A percentile compares a stretch with the other conserved stretches of the same genome.
Conservation (phyloP, 768 basidiomycete genomes). For the Serendipita vermifera region DNA sequence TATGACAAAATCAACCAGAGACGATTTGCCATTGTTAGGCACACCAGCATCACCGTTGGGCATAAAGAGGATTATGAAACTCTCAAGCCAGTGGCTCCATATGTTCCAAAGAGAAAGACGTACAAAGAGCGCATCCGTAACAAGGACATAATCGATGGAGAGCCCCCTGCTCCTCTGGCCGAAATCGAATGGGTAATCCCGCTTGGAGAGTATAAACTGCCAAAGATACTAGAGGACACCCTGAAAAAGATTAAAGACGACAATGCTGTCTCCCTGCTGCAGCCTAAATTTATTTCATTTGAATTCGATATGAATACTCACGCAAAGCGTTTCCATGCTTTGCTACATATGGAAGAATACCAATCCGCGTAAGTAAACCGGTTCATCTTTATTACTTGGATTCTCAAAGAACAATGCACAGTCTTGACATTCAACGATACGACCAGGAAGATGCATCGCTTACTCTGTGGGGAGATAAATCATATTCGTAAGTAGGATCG, state of each 20-base stretch:
- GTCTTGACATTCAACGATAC: slow-evolving; percentile 22
- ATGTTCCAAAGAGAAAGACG: slow-evolving; percentile 25
- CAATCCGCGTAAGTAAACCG: slow-evolving; percentile 33
- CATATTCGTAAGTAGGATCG: slow-evolving; percentile 20
- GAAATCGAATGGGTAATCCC: slow-evolving; percentile 9
- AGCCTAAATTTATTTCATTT: slow-evolving; percentile 28
- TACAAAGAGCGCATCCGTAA: slow-evolving; percentile 13
- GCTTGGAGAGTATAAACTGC: slow-evolving; percentile 31
- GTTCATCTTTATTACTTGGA: neutral
- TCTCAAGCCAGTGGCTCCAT: slow-evolving; percentile 35
- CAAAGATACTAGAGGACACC: slow-evolving; percentile 22
- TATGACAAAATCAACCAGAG: slow-evolving; percentile 31
- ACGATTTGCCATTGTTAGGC: slow-evolving; percentile 37
- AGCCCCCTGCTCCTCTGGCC: slow-evolving; percentile 10
- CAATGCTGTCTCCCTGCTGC: slow-evolving; percentile 17
- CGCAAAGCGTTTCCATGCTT: slow-evolving; percentile 30
- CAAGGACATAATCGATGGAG: slow-evolving; percentile 15
- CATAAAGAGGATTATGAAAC: slow-evolving; percentile 32
- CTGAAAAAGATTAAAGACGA: slow-evolving; percentile 20
- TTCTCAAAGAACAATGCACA: slow-evolving; percentile 9
- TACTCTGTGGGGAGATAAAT: no score
- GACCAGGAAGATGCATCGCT: slow-evolving; percentile 19
- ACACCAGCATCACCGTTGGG: slow-evolving; percentile 34
- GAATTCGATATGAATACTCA: slow-evolving; percentile 30
- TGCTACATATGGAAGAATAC: slow-evolving; percentile 40